A percentile compares a stretch with the other conserved stretches of the same genome.
These are phyloP conservation scores for Zasmidium citrigriseum DNA, from an alignment of 2,329 filamentous ascomycete genomes.

Conservation along the genomic window DNA sequence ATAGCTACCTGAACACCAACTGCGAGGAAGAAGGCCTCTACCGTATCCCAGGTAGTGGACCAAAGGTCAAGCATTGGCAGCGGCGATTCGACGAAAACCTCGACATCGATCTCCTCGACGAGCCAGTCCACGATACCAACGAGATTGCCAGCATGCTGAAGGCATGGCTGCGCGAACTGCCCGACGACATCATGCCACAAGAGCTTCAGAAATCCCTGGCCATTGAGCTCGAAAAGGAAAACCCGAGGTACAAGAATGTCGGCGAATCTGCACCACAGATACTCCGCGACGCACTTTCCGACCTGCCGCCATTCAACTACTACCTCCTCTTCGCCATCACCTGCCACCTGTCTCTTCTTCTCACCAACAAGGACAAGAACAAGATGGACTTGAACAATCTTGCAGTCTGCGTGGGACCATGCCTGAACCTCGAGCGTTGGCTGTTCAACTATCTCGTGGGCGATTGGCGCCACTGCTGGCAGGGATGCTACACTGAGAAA, in stretches of 20 bases:
- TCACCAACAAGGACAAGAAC: constrained; percentile 91
- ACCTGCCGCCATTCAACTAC: constrained; percentile 95
- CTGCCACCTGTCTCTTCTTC: constrained; percentile 86
- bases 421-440: constrained; percentile 92
- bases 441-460: constrained; percentile 95
- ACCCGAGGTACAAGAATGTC: constrained; percentile 67
- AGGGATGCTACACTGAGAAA: constrained; percentile 89
- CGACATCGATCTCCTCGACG: constrained; percentile 87
- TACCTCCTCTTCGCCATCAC: constrained; percentile 97
- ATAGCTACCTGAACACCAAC: constrained; percentile 85
- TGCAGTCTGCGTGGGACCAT: constrained; percentile 95
- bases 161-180: constrained; percentile 91
- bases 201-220: constrained; percentile 76
- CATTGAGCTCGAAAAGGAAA: constrained; percentile 78
- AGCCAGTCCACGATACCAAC: constrained; percentile 91
- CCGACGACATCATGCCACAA: constrained; percentile 90
- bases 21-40: constrained; percentile 94
- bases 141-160: constrained; percentile 96
- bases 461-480: constrained; percentile 96
- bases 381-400: constrained; percentile 97
- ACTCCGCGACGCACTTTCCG: constrained; percentile 87
- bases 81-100: constrained; percentile 77
- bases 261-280: constrained; percentile 69
- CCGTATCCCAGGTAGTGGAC: constrained; percentile 84
- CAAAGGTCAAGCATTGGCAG: constrained; percentile 92